Evolutionary conservation across 2,329 filamentous ascomycete genomes (phyloP), one percentile per base, ranked within the genome.

Genomic region (Fusarium napiforme): DNA sequence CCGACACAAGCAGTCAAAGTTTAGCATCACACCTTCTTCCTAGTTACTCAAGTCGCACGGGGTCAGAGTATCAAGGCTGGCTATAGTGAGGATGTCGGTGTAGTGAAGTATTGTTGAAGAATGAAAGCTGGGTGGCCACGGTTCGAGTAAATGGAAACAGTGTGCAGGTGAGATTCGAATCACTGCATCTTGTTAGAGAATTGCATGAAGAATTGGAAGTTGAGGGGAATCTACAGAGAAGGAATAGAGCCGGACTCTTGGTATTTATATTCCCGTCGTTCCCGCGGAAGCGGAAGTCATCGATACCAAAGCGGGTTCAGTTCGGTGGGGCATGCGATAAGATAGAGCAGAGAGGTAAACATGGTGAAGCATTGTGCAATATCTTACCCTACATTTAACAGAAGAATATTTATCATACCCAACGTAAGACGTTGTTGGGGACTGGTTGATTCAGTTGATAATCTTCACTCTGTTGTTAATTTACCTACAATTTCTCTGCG

Each of bases 401-500:
- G 18, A 21, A 28, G 1, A 2, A 2, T 16, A 2, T 11, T 21
- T 21, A 37, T 28, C 18, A 4, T 18, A 19, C 14, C 8, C 8
- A 14, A 6, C 6, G 4, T 4, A 32, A 7, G 3, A 8, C 4
- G 8, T 19, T 11, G 12, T 12, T 16, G 12, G 6, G 2, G 4
- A 3, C 6, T 10, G 5, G 9, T 12, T 9, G 2, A 9, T 16
- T 9, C 2, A 21, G 12, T 3, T 21, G 9, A 19, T 15, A 1
- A 4, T 19, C 0, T 23, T 34, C 0, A n/a, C 16, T 23, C 16
- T 15, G 18, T 5, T 0, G 5, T 10, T 8, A 4, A 15, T 8
- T 9, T 10, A 15, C 5, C 0, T 10, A 15, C 15, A 14, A 7
- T 50, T 6, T 2, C 15, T 34, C 10, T 9, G 9, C 6, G 14